Percentiles rank a stretch among this genome's conserved stretches.
These are phyloP conservation scores for Pyricularia sp. DNA, from an alignment of 2,329 filamentous ascomycete genomes.

Conservation along the genomic window DNA sequence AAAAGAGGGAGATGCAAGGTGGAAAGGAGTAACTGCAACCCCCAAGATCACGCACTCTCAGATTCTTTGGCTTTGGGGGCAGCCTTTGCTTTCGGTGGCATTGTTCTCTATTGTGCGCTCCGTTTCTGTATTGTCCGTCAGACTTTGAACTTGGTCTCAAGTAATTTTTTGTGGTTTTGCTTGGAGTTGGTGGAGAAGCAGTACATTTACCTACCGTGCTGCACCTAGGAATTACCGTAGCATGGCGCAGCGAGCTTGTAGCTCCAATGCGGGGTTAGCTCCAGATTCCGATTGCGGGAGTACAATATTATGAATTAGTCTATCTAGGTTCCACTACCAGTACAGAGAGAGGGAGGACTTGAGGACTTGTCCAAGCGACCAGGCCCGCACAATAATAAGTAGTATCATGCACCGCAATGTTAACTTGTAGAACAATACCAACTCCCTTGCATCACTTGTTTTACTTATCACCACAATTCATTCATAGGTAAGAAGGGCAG, in stretches of 20 bases:
- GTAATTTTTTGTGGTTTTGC: neutral
- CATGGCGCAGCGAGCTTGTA: neutral
- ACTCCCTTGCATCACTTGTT: neutral
- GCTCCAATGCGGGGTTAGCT: neutral
- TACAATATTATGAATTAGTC: neutral
- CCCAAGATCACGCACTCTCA: conserved; percentile 14
- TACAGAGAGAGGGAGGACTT: neutral
- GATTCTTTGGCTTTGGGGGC: conserved; percentile 17
- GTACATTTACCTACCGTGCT: neutral
- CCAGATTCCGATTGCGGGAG: neutral
- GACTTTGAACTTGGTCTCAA: neutral
- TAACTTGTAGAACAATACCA: neutral
- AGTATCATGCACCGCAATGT: neutral
- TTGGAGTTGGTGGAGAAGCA: neutral
- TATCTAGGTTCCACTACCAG: neutral
- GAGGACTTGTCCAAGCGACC: neutral
- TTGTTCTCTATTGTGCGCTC: conserved; percentile 11
- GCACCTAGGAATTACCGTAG: neutral
- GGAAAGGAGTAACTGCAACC: neutral
- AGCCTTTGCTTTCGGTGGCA: conserved; percentile 23
- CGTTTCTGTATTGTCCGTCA: neutral
- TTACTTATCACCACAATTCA: neutral
- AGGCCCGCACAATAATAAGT: neutral
- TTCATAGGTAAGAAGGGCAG: too few species aligned
- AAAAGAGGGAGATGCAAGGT: neutral